Percentiles rank a stretch among this genome's conserved stretches.
Conservation (phyloP, 2,329 filamentous ascomycete genomes). For the Pleochaeta shiraiana region DNA sequence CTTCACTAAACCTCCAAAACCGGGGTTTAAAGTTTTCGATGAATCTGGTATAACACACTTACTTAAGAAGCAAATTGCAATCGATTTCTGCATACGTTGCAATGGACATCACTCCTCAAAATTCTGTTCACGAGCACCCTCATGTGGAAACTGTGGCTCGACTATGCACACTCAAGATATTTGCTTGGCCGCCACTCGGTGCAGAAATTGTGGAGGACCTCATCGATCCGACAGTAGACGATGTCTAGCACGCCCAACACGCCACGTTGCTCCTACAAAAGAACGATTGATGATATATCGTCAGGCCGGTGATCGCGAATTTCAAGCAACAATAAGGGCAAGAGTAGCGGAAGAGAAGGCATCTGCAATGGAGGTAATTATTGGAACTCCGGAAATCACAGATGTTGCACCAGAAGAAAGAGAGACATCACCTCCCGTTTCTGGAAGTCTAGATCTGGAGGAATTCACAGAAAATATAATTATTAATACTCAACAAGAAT, state of each 20-base stretch:
- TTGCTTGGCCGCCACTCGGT: neutral
- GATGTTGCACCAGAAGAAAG: too few species aligned
- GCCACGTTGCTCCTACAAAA: neutral
- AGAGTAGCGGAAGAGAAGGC: too few species aligned
- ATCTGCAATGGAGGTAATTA: too few species aligned
- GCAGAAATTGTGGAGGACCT: neutral
- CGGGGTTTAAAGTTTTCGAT: neutral
- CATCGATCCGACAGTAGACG: neutral
- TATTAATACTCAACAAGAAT: too few species aligned
- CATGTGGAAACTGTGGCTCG: neutral
- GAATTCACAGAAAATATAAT: too few species aligned
- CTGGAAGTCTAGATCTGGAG: too few species aligned
- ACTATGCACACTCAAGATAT: neutral
- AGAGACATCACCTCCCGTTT: too few species aligned
- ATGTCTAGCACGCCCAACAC: neutral
- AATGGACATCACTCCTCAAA: neutral
- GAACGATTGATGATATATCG: neutral
- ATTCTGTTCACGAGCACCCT: too few species aligned
- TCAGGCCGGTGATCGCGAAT: neutral
- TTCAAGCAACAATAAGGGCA: too few species aligned
- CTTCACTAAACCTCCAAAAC: neutral
- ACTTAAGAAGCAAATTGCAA: neutral
- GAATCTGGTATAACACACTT: neutral
- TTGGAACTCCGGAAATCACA: too few species aligned
- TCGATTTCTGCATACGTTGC: neutral